Evolutionary conservation across 1,284 basidiomycete genomes (phyloP).

Genomic region (Pseudozyma tsukubaensis): DNA sequence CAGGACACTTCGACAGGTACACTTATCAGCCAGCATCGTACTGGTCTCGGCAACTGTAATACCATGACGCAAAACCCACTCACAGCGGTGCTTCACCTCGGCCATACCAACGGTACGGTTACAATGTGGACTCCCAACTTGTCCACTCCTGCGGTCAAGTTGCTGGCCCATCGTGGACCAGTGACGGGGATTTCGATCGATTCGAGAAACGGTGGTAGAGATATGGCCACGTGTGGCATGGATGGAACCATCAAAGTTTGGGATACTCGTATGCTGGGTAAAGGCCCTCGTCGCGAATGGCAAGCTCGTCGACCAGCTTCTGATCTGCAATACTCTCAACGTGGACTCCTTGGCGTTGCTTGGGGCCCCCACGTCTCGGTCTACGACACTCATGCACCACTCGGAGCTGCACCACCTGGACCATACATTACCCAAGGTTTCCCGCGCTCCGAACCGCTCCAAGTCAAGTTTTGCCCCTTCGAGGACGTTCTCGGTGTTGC

Average conservation of each 20-base stretch:
- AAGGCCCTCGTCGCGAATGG: slow-evolving; percentile 82
- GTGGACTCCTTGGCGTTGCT: slow-evolving; percentile 85
- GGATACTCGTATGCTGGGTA: slow-evolving; percentile 96
- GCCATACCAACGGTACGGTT: slow-evolving; percentile 81
- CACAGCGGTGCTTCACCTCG: slow-evolving; percentile 94
- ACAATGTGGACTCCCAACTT: slow-evolving; percentile 97
- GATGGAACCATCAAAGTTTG: slow-evolving; percentile 92
- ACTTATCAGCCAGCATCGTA: slow-evolving; percentile 85
- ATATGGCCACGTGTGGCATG: slow-evolving; percentile 88
- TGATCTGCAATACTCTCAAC: slow-evolving; percentile 73
- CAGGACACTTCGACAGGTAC: slow-evolving; percentile 95
- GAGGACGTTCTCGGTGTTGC: slow-evolving; percentile 88
- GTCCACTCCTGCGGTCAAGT: slow-evolving; percentile 87
- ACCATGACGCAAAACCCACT: slow-evolving; percentile 87
- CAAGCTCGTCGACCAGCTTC: slow-evolving; percentile 72
- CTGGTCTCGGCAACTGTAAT: slow-evolving; percentile 77
- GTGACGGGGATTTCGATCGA: slow-evolving; percentile 85
- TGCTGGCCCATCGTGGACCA: slow-evolving; percentile 90
- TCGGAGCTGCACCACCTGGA: slow-evolving; percentile 72
- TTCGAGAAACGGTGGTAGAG: slow-evolving; percentile 78
- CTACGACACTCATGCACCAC: slow-evolving; percentile 56
- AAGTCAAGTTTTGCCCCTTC: slow-evolving; percentile 83
- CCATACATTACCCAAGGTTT: slow-evolving; percentile 65
- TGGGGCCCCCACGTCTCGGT: slow-evolving; percentile 82
- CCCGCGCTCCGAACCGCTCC: slow-evolving; percentile 74